Evolutionary conservation across 1,139 yeast genomes (phyloP), one percentile per base, ranked within the genome.

Genomic region (Candida tunisiensis): DNA sequence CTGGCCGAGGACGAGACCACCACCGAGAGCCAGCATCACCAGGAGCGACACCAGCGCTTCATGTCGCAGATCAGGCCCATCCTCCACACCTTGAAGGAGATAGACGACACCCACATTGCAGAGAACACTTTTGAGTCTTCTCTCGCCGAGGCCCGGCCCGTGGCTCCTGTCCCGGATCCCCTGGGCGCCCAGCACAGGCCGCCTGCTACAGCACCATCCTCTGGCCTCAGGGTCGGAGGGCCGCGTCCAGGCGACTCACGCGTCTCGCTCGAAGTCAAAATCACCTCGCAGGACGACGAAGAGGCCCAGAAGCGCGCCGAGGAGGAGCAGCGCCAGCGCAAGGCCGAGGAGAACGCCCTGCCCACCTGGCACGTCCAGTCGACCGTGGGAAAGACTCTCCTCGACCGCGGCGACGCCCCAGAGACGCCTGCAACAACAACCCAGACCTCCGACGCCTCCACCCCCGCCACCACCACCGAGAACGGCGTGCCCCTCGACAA

Each of bases 351-450:
- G 51, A 88, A 91, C 48, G 95, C 94, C 2, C 62, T 88, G 40
- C 98, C 99, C 8, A 74, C 92, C 15, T 88, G 99, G 99, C 94
- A 88, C 49, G 68, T 77, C 38, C 74, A 74, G 39, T 73, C 91
- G 43, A 83, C 98, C 1, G 91, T 88, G 36, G 94, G 93, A 24
- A 57, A 66, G 29, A 25, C 42, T 5, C 33, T 44, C 24, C 31
- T 31, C 25, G 22, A 23, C 8, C 10, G 10, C 18, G 8, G 15
- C 8, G 19, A 11, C n/a, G 9, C 11, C 12, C 4, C 24, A 11
- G 36, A 39, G 49, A 8, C 58, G 60, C 2, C 48, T 67, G 36
- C 26, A 2, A 37, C 27, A n/a, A 33, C 31, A 24, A 15, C 29
- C 9, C 34, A 34, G 22, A 20, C 26, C 7, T 29, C 28, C 23